Conservation (phyloP, 2,329 filamentous ascomycete genomes). For the Botrytis deweyae region DNA sequence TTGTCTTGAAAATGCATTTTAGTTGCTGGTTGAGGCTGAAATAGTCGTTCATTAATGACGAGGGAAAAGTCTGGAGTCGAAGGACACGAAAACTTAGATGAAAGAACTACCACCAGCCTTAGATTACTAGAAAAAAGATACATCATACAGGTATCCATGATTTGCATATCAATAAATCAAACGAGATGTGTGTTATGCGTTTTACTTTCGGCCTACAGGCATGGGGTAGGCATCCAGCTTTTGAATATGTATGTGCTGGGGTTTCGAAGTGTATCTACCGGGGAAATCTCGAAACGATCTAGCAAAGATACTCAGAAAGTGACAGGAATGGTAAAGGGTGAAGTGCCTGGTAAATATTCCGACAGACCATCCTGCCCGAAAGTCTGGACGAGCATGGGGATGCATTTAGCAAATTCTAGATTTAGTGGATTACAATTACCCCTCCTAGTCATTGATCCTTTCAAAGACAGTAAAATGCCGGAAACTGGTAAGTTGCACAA, state of each 20-base stretch:
- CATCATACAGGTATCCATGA: neutral
- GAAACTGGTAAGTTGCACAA: neutral
- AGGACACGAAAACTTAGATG: neutral
- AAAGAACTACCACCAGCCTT: neutral
- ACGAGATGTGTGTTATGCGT: constrained; percentile 11
- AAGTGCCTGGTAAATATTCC: neutral
- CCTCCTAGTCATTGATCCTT: neutral
- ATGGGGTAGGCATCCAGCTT: constrained; percentile 6
- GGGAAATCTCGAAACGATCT: neutral
- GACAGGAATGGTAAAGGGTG: neutral
- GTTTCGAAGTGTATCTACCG: neutral
- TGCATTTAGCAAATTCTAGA: neutral
- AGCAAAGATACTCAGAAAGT: neutral
- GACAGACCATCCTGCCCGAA: constrained; percentile 17
- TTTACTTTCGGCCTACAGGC: neutral
- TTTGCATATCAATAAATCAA: neutral
- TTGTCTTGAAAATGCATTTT: constrained; percentile 27
- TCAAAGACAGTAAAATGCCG: neutral
- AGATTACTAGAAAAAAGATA: neutral
- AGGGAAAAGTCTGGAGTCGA: neutral
- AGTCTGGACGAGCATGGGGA: constrained; percentile 18
- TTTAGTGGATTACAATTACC: neutral
- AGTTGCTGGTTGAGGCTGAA: constrained; percentile 28
- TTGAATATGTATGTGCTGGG: constrained; percentile 9
- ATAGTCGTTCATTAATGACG: neutral